Percentiles rank a stretch among this genome's conserved stretches.
Conservation (phyloP, 441 rosid species). For the Erysimum cheiri region DNA sequence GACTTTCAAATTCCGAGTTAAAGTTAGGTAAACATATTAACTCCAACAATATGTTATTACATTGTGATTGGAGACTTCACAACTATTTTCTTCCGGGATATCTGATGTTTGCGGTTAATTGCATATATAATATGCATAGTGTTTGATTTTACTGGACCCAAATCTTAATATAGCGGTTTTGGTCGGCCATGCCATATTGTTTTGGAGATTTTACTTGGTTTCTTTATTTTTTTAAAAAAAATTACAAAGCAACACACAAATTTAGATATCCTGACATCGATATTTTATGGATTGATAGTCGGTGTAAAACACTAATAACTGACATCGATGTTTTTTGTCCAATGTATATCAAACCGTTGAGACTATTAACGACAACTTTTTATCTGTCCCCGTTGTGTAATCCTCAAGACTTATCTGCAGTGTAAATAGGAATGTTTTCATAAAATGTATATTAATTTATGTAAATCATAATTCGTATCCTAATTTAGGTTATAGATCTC, state of each 20-base stretch:
- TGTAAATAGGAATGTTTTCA: slow-evolving; percentile 4
- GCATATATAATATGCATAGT: slow-evolving; percentile 1
- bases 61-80: slow-evolving; percentile 20
- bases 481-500: not conserved
- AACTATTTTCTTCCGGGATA: not conserved
- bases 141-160: slow-evolving; percentile 3
- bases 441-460: not conserved
- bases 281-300: not conserved
- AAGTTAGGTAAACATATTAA: slow-evolving; percentile 18
- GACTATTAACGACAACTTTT: not conserved
- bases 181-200: not conserved
- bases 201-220: slow-evolving; percentile 17
- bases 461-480: not conserved
- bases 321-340: not conserved
- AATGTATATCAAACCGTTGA: slow-evolving; percentile 12
- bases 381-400: not conserved
- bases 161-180: slow-evolving; percentile 1
- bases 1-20: slow-evolving; percentile 17
- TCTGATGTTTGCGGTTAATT: slow-evolving; percentile 1
- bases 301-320: not conserved
- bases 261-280: not conserved
- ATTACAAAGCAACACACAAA: not conserved
- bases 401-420: not conserved
- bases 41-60: not conserved
- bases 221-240: not conserved